Evolutionary conservation across 371 early-diverging fungal species (phyloP).

Genomic region (Apophysomyces ossiformis): DNA sequence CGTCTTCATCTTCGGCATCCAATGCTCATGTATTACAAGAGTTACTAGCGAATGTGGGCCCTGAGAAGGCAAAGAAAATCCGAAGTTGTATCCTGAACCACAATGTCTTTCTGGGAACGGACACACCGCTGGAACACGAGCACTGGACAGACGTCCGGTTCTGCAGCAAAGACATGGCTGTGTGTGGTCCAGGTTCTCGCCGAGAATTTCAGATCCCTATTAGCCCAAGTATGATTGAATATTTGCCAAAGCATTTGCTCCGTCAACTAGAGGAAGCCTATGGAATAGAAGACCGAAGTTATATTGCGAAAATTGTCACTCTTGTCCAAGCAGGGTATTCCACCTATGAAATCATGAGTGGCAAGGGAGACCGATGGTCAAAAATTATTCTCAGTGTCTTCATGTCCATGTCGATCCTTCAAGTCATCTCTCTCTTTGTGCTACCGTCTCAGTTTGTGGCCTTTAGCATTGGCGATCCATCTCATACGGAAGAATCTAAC

Average conservation of each 20-base stretch:
- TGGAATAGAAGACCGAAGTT: conserved; percentile 5
- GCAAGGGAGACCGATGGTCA: conserved; percentile 1
- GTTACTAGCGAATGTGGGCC: not conserved
- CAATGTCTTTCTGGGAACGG: conserved; percentile 5
- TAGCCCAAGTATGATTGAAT: not conserved
- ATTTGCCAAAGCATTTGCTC: not conserved
- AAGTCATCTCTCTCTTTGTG: conserved; percentile 4
- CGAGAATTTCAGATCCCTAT: conserved; percentile 5
- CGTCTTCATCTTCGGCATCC: too few relatives aligned
- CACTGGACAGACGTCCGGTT: not conserved
- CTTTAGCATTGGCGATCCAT: not conserved
- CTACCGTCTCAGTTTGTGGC: conserved; percentile 7
- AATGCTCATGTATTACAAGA: not conserved
- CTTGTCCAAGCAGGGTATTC: conserved; percentile 12
- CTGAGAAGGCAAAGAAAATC: not conserved
- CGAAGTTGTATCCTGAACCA: conserved; percentile 9
- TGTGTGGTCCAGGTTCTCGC: conserved; percentile 5
- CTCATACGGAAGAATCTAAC: not conserved
- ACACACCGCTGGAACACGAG: not conserved
- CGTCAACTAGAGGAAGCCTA: conserved; percentile 4
- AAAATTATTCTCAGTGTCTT: not conserved
- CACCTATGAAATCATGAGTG: not conserved
- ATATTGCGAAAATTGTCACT: not conserved
- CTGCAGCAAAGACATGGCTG: not conserved
- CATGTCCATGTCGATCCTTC: conserved; percentile 12